Conservation (phyloP, 2,329 filamentous ascomycete genomes). For the Talaromyces islandicus region DNA sequence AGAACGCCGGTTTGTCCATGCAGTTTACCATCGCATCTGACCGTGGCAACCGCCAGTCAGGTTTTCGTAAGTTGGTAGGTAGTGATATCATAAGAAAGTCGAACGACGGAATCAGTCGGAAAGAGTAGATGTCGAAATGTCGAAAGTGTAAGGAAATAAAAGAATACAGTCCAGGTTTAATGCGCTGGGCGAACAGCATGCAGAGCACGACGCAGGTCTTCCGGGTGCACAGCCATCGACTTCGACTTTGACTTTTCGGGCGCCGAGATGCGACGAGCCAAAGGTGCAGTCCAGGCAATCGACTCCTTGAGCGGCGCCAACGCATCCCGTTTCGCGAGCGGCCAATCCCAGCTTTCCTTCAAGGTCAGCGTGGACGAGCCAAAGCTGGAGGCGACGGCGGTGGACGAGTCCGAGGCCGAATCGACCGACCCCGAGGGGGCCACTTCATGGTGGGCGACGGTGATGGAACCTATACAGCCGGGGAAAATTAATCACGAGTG, state of each 20-base stretch:
- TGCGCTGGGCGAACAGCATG: constrained; percentile 29
- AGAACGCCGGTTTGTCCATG: background rate
- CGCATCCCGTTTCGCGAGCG: constrained; percentile 18
- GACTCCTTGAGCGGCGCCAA: constrained; percentile 27
- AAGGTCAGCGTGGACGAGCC: constrained; percentile 31
- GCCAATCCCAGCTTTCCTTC: constrained; percentile 20
- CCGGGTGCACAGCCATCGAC: constrained; percentile 26
- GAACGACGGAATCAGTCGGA: background rate
- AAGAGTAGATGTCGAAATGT: background rate
- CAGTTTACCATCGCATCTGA: background rate
- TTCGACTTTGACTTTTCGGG: constrained; percentile 15
- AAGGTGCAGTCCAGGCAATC: constrained; percentile 23
- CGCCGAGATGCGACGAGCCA: constrained; percentile 21
- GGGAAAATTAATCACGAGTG: background rate
- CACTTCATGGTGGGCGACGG: constrained; percentile 19
- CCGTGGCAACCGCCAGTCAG: background rate
- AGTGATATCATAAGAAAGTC: background rate
- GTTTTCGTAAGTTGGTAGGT: background rate
- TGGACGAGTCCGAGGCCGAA: constrained; percentile 30
- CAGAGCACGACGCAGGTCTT: constrained; percentile 32
- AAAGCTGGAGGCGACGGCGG: constrained; percentile 29
- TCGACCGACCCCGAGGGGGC: constrained; percentile 20
- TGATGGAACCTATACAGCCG: constrained; percentile 14
- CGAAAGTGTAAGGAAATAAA: background rate
- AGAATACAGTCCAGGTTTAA: constrained; percentile 2